These are phyloP conservation scores for Fagopyrum homotropicum DNA, from an alignment of 148 eudicot species.

Conservation along the genomic window DNA sequence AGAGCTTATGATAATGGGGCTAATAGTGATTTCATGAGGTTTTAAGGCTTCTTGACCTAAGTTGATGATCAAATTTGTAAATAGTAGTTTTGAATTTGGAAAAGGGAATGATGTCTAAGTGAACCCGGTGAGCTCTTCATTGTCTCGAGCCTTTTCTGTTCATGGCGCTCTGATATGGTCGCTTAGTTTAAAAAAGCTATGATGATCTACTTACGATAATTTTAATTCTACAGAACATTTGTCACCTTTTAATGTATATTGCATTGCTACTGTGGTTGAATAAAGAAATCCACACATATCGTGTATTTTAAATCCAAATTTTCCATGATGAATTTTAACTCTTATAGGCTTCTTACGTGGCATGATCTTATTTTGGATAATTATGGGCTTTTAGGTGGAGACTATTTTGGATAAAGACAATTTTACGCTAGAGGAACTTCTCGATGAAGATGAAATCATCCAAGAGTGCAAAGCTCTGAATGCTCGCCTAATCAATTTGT, in stretches of 20 bases:
- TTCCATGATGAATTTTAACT: not conserved
- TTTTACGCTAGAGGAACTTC: conserved; percentile 78
- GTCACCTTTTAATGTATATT: not conserved
- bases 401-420: conserved; percentile 80
- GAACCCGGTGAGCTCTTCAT: too few species aligned
- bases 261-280: not conserved
- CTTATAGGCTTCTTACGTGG: not conserved
- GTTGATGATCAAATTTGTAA: too few species aligned
- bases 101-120: too few species aligned
- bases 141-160: too few species aligned
- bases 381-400: conserved; percentile 58
- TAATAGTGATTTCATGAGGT: too few species aligned
- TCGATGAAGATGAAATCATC: conserved; percentile 94
- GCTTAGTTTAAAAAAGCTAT: too few species aligned
- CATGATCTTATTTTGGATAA: not conserved
- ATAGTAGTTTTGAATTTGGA: too few species aligned
- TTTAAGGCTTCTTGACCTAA: too few species aligned
- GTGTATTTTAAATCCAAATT: not conserved
- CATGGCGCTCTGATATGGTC: too few species aligned
- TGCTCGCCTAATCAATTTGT: conserved; percentile 89
- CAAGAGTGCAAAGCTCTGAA: conserved; percentile 97
- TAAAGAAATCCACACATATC: not conserved
- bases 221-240: not conserved
- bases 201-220: too few species aligned
- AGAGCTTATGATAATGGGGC: too few species aligned